These are phyloP conservation scores for Lactifluus echinatus DNA, from an alignment of 768 basidiomycete genomes.

Conservation along the genomic window DNA sequence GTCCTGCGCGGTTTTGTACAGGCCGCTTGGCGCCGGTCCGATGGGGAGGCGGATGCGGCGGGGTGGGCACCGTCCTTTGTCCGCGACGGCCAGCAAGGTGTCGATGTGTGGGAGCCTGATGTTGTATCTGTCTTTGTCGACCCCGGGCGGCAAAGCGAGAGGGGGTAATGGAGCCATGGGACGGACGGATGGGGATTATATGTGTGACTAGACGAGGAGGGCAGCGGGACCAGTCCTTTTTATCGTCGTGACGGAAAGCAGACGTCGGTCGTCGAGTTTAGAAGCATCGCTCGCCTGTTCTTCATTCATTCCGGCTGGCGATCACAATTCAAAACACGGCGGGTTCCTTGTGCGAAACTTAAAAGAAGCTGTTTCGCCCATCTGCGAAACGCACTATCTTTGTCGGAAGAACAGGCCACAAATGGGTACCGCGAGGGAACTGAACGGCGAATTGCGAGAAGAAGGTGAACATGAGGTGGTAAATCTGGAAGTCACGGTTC, in stretches of 20 bases:
- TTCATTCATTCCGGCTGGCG: background rate
- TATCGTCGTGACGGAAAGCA: background rate
- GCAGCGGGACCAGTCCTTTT: background rate
- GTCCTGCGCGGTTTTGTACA: slow-evolving; percentile 14
- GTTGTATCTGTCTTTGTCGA: slow-evolving; percentile 1
- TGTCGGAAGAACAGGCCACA: background rate
- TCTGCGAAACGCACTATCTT: background rate
- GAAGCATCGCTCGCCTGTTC: background rate
- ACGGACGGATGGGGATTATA: background rate
- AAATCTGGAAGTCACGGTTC: background rate
- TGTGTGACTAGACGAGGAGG: background rate
- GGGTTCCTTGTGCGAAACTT: no score
- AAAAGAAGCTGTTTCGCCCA: no score
- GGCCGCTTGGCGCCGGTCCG: slow-evolving; percentile 6
- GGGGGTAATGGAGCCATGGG: background rate
- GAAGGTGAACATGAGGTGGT: background rate
- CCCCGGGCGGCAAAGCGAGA: slow-evolving; percentile 6
- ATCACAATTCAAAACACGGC: background rate
- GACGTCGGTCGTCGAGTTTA: no score
- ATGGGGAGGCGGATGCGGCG: background rate
- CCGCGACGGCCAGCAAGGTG: slow-evolving; percentile 2
- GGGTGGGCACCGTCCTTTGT: slow-evolving; percentile 5
- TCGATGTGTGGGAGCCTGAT: slow-evolving; percentile 8
- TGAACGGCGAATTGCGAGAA: background rate
- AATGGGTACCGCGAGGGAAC: background rate